Conservation (phyloP, 768 basidiomycete genomes). For the Lactifluus pinguis region DNA sequence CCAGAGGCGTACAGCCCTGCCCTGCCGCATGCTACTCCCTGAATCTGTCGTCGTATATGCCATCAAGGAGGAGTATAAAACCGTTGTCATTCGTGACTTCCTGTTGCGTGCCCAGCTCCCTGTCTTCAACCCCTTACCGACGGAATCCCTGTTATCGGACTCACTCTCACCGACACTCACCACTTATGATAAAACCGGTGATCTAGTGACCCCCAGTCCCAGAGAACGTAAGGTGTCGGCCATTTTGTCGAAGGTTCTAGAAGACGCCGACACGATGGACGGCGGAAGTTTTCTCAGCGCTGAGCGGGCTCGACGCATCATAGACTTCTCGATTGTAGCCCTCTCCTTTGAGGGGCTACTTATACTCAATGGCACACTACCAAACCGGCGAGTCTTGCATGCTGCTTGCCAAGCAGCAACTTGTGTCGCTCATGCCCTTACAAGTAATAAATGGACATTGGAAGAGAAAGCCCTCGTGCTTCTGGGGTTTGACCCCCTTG, state of each 20-base stretch:
- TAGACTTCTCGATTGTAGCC: constrained; percentile 62
- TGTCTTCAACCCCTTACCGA: constrained; percentile 21
- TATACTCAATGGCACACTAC: constrained; percentile 50
- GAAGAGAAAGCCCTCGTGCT: constrained; percentile 60
- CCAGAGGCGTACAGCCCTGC: constrained; percentile 35
- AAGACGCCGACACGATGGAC: constrained; percentile 37
- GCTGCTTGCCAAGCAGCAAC: constrained; percentile 46
- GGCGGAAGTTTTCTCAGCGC: constrained; percentile 36
- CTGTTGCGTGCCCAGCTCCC: constrained; percentile 59
- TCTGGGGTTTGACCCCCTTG: constrained; percentile 56
- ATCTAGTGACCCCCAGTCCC: constrained; percentile 39
- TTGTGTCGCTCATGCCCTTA: constrained; percentile 33
- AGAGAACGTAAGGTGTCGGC: constrained; percentile 55
- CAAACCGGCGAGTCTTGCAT: constrained; percentile 55
- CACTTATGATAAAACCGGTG: constrained; percentile 15
- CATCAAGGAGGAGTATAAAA: constrained; percentile 48
- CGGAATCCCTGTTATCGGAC: background rate
- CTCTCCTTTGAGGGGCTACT: constrained; percentile 64
- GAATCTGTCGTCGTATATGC: constrained; percentile 56
- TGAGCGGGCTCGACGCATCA: constrained; percentile 52
- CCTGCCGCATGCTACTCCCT: constrained; percentile 52
- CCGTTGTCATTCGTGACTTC: constrained; percentile 58
- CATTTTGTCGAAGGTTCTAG: constrained; percentile 56
- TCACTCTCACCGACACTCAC: background rate
- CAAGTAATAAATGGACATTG: constrained; percentile 42